Evolutionary conservation across 192 early-diverging fungal genomes (phyloP).

Genomic region (Gryganskiella cystojenkinii): DNA sequence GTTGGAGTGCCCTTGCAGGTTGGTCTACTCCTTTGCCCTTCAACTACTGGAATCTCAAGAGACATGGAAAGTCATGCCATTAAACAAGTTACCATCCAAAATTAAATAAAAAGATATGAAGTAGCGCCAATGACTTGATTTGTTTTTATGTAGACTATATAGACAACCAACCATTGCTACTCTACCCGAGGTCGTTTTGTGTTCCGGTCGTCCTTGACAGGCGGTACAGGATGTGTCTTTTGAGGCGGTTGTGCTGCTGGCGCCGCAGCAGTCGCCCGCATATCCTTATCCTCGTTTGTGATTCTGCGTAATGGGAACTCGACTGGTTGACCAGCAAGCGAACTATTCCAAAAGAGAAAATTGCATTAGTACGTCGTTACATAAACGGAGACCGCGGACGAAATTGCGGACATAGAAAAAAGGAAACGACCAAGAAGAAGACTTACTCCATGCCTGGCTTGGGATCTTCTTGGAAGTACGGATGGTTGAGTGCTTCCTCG

Average conservation of each 20-base stretch:
- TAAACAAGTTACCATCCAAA: too few relatives aligned
- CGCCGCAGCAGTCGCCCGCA: conserved; percentile 39
- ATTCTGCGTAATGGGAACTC: conserved; percentile 65
- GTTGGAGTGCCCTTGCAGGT: conserved; percentile 51
- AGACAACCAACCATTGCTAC: too few relatives aligned
- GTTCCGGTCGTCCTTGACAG: conserved; percentile 33
- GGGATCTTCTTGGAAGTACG: conserved; percentile 84
- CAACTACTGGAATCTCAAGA: conserved; percentile 64
- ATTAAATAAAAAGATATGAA: too few relatives aligned
- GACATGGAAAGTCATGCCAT: conserved; percentile 64
- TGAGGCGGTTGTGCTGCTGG: neutral
- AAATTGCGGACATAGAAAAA: conserved; percentile 11
- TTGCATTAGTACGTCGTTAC: neutral
- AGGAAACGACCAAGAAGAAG: neutral
- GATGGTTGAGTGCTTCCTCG: conserved; percentile 79
- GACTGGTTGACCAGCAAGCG: conserved; percentile 57
- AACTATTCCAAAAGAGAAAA: conserved; percentile 28
- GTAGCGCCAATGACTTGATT: too few relatives aligned
- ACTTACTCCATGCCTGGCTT: conserved; percentile 66
- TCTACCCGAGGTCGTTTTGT: conserved; percentile 40
- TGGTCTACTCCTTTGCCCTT: conserved; percentile 65
- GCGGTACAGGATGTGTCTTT: conserved; percentile 40
- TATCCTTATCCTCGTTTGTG: conserved; percentile 67
- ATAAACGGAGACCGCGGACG: neutral
- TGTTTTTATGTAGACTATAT: too few relatives aligned